Evolutionary conservation across 2,329 filamentous ascomycete species (phyloP).

Genomic region (Periconia digitata): DNA sequence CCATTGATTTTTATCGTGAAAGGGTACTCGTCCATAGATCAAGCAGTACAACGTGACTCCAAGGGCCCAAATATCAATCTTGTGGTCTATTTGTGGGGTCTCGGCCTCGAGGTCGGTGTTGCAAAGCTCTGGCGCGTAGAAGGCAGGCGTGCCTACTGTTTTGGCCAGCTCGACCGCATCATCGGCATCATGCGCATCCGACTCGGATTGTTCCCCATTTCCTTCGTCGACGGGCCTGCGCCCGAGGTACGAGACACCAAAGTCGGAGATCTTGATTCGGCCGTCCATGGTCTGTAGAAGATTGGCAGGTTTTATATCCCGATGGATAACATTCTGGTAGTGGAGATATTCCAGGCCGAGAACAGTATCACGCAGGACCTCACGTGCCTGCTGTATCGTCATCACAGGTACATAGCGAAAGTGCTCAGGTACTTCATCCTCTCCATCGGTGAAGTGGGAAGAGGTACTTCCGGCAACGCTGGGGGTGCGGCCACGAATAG

Average conservation of each 20-base stretch:
- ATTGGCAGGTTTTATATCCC: constrained; percentile 68
- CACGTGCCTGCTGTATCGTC: constrained; percentile 78
- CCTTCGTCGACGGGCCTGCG: constrained; percentile 80
- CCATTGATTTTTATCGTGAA: constrained; percentile 87
- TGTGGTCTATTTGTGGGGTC: constrained; percentile 79
- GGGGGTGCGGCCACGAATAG: constrained; percentile 68
- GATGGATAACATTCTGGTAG: constrained; percentile 55
- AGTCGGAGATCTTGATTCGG: constrained; percentile 96
- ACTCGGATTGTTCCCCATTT: constrained; percentile 71
- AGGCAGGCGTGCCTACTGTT: constrained; percentile 94
- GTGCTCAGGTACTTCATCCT: constrained; percentile 75
- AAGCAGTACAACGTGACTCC: constrained; percentile 96
- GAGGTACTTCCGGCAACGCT: constrained; percentile 78
- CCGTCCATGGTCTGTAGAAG: constrained; percentile 83
- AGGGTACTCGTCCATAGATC: constrained; percentile 90
- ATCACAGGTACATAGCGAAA: constrained; percentile 93
- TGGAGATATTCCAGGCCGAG: constrained; percentile 87
- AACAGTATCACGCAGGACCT: constrained; percentile 88
- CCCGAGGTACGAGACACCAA: constrained; percentile 96
- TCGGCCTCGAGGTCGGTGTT: constrained; percentile 72
- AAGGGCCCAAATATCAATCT: constrained; percentile 96
- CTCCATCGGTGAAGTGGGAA: constrained; percentile 51
- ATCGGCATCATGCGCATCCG: constrained; percentile 83
- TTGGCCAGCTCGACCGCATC: constrained; percentile 96
- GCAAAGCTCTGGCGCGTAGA: constrained; percentile 95